Conservation (phyloP, 192 early-diverging fungal genomes). For the Mortierella hygrophila region DNA sequence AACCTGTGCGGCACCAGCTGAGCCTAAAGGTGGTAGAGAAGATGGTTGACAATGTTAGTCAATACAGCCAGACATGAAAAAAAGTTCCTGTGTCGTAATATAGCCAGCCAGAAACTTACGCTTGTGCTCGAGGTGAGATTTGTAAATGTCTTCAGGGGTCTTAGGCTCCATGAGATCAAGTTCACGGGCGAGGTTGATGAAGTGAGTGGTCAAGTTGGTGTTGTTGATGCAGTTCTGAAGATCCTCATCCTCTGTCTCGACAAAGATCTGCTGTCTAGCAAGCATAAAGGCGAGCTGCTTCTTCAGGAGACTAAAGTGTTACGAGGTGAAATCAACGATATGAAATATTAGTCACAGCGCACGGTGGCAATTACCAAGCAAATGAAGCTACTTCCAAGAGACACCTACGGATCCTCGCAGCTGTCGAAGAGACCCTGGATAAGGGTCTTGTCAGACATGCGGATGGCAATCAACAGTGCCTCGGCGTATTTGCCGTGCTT, state of each 20-base stretch:
- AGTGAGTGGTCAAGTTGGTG: constrained; percentile 87
- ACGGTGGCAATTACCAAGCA: neutral
- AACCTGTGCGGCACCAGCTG: constrained; percentile 71
- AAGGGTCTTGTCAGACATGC: constrained; percentile 83
- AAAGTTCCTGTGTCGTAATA: neutral
- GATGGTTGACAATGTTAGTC: constrained; percentile 4
- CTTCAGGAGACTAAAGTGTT: constrained; percentile 72
- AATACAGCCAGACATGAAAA: neutral
- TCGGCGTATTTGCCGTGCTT: constrained; percentile 85
- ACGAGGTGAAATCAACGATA: neutral
- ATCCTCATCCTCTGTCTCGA: constrained; percentile 88
- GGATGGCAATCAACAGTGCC: constrained; percentile 88
- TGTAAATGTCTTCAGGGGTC: constrained; percentile 98
- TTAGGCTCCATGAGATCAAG: constrained; percentile 97
- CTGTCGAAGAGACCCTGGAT: constrained; percentile 89
- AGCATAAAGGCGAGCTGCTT: constrained; percentile 97
- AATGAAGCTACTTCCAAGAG: neutral
- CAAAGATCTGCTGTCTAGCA: constrained; percentile 87
- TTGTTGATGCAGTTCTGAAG: constrained; percentile 93
- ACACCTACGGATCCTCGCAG: constrained; percentile 80
- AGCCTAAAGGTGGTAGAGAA: constrained; percentile 58
- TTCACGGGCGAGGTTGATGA: constrained; percentile 89
- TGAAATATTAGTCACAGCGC: neutral
- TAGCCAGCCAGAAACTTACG: constrained; percentile 52
- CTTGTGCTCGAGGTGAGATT: constrained; percentile 93